Base-by-base conservation (phyloP, 208 protist species). In the Leishmania martiniquensis region DNA sequence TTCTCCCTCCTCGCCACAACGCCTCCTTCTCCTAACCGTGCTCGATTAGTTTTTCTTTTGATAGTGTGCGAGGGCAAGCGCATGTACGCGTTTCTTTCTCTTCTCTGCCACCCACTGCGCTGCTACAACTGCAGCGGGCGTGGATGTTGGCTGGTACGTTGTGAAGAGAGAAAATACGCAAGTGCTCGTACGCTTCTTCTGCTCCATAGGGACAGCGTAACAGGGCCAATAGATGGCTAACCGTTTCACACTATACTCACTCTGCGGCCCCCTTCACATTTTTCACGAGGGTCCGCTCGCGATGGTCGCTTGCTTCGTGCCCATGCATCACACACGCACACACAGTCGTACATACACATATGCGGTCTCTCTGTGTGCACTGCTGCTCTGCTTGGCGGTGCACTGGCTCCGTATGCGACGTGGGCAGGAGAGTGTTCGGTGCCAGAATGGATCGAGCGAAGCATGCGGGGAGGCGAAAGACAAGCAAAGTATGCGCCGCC, bases 211-310 rank as follows among this genome's bases (percentile, higher is more conserved):
- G n/a, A 22, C 20, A 47, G 1, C 63, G 22, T 5, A 15, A 2
- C 34, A 47, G 13, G 15, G 13, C 34, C 1, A 68, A 25, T 45
- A 49, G 17, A 5, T 68, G 47, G 39, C 39, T 13, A 42, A 7
- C 4, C 63, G 2, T 68, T n/a, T 68, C 63, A 10, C 63, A 10
- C 22, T 68, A 17, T 47, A 4, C 39, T 47, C 63, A 68, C 39
- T 10, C 34, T 49, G 39, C 63, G 39, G 63, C n/a, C 63, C 39
- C 63, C 63, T 68, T 25, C 63, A 68, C 63, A 49, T 47, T 42
- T 12, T 32, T 29, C n/a, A 68, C 63, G n/a, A 4, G 63, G 22
- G 63, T 34, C 2, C 17, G 63, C 63, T 49, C 5, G 63, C 32
- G 63, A 47, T n/a, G 4, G 63, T 47, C 63, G 39, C 63, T 68